Evolutionary conservation across 2,329 filamentous ascomycete species (phyloP), one percentile per base, ranked within the genome.

Genomic region (Fonsecaea erecta): DNA sequence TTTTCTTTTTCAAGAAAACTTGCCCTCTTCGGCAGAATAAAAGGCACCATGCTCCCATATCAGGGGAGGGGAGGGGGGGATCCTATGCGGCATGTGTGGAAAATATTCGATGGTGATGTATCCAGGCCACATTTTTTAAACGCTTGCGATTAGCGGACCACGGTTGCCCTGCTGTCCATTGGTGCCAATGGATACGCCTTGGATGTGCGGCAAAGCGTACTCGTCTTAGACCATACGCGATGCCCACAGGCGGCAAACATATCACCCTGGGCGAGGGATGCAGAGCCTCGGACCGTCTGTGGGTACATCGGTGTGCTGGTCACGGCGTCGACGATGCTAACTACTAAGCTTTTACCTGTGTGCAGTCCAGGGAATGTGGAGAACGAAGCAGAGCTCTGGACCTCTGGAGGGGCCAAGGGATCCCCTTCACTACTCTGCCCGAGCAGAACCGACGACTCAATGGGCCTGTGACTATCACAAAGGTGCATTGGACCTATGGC

Each of bases 401-500:
- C 58, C 51, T 53, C 16, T 61, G 40, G n/a, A n/a, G 48, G 32
- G 35, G 8, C 26, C 26, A 43, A 18, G 40, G 35, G 43, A 52
- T 48, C 8, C 26, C 32, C 43, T 24, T 60, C 57, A 51, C 34
- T 32, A 9, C n/a, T 35, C 34, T 32, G 57, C 30, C 57, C 48
- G 48, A 46, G 51, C 58, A 46, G 58, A 28, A 52, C 48, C 58
- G 21, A 37, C 26, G 28, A 61, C 28, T 43, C 21, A 52, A 55
- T 37, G 51, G 51, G 7, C 59, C 37, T 30, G 34, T 8, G 34
- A 35, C 32, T n/a, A 55, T 60, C 14, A 48, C 51, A 48, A 48
- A 54, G 28, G 37, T 43, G 61, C 65, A 64, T 34, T 28, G 52
- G 48, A 57, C 65, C 61, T 67, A 67, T 67, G 57, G 65, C 48